These are phyloP conservation scores for Pestalotiopsis sp. DNA, from an alignment of 2,329 filamentous ascomycete genomes.

Conservation along the genomic window DNA sequence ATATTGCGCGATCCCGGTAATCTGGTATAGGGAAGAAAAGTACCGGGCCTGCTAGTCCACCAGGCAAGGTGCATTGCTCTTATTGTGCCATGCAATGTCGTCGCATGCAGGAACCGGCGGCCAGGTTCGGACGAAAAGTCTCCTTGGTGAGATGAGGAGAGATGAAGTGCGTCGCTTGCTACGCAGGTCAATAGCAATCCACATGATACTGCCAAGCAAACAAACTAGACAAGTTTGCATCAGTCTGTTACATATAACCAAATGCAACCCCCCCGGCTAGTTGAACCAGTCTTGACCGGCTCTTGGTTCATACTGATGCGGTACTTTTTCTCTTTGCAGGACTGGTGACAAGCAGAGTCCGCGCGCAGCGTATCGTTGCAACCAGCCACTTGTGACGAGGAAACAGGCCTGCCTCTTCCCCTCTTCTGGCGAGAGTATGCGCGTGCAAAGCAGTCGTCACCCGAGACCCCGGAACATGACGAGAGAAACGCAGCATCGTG, in stretches of 20 bases:
- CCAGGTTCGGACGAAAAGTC: slow-evolving; percentile 5
- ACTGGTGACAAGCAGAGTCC: not conserved
- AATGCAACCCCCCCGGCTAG: too few relatives aligned
- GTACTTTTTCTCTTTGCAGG: too few relatives aligned
- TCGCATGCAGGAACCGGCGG: not conserved
- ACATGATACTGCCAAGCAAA: too few relatives aligned
- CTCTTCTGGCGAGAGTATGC: not conserved
- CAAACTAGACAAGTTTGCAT: too few relatives aligned
- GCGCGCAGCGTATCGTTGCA: not conserved
- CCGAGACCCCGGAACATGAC: not conserved
- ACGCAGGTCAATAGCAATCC: too few relatives aligned
- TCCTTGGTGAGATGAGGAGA: not conserved
- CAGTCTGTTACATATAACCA: too few relatives aligned
- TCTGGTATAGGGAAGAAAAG: not conserved
- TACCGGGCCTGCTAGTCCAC: not conserved
- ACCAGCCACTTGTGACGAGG: not conserved
- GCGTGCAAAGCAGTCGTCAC: not conserved
- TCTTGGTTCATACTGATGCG: too few relatives aligned
- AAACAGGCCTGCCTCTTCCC: not conserved
- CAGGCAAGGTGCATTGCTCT: not conserved
- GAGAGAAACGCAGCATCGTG: too few relatives aligned
- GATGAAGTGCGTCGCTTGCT: not conserved
- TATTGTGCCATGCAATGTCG: not conserved
- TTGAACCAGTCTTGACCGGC: too few relatives aligned
- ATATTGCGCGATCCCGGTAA: not conserved